Evolutionary conservation across 352 stramenopile genomes (phyloP), one percentile per base, ranked within the genome.

Genomic region (Pythium guiyangense): DNA sequence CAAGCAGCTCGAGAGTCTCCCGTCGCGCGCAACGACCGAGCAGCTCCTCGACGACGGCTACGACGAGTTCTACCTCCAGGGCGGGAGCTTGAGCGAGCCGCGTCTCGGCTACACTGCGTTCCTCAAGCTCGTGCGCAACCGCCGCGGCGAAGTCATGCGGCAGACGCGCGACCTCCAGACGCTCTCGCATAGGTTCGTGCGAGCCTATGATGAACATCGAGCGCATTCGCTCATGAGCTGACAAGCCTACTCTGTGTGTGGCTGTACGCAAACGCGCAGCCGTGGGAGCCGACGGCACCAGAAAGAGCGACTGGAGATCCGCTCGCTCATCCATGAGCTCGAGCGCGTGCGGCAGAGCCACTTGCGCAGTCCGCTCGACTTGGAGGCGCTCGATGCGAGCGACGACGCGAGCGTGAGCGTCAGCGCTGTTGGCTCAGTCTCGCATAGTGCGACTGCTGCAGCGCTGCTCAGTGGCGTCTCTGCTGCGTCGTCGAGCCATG

Each of bases 11-110:
- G 60, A 60, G 26, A 62, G 67, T 4, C 47, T 86, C 26, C 79
- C 79, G 26, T 73, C 79, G 46, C 66, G 74, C 4, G 27, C 61
- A 17, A 74, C 63, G 29, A 90, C 79, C 10, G 77, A 88, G 61
- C 77, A 84, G 37, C 43, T 90, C 39, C 66, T 88, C 22, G 69
- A 82, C 42, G 70, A 86, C 22, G 79, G 66, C 4, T 86, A 88
- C 56, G 77, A 85, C 59, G 77, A 86, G 68, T 90, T 85, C 52
- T 85, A 83, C 52, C 78, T 84, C 49, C 70, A 82, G 44, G 77
- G 77, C 43, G 79, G 79, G 20, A 79, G 70, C 49, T 43, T 84
- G 9, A 75, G 74, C 55, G 79, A 90, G 51, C 74, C 69, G 27
- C 67, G 75, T 35, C 65, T 90, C 39, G 64, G 45, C 15, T 88